Conservation (phyloP, 2,329 filamentous ascomycete species). For the Blastomyces gilchristii region DNA sequence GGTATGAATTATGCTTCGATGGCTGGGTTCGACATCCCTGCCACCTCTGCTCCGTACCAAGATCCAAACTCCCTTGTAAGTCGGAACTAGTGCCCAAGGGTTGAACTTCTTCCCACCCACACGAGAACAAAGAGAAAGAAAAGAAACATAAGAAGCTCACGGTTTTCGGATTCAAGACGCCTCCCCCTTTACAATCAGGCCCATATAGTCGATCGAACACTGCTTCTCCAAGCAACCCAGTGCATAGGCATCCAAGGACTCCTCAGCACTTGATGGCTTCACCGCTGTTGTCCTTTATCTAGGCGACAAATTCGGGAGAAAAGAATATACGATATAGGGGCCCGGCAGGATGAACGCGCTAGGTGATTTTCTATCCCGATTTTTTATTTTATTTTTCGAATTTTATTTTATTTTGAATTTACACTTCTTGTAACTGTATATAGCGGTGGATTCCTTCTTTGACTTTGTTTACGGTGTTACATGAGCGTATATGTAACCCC, state of each 20-base stretch:
- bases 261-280: conserved; percentile 34
- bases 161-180: conserved; percentile 22
- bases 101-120: background rate
- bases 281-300: conserved; percentile 18
- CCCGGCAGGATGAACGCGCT: background rate
- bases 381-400: background rate
- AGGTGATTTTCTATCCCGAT: background rate
- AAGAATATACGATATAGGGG: background rate
- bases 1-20: conserved; percentile 52
- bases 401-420: background rate
- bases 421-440: background rate
- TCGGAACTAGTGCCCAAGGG: conserved; percentile 5
- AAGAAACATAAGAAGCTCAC: conserved; percentile 2
- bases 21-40: conserved; percentile 45
- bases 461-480: background rate
- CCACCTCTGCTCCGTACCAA: conserved; percentile 26
- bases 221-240: conserved; percentile 32
- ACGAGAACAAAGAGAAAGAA: background rate
- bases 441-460: background rate
- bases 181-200: conserved; percentile 29
- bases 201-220: conserved; percentile 33
- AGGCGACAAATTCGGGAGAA: background rate
- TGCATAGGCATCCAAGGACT: conserved; percentile 33
- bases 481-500: background rate
- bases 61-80: conserved; percentile 19